A percentile compares a stretch with the other conserved stretches of the same genome.
Evolutionary conservation across 805 yeast genomes (phyloP).

Genomic region (Blastobotrys attinorum): DNA sequence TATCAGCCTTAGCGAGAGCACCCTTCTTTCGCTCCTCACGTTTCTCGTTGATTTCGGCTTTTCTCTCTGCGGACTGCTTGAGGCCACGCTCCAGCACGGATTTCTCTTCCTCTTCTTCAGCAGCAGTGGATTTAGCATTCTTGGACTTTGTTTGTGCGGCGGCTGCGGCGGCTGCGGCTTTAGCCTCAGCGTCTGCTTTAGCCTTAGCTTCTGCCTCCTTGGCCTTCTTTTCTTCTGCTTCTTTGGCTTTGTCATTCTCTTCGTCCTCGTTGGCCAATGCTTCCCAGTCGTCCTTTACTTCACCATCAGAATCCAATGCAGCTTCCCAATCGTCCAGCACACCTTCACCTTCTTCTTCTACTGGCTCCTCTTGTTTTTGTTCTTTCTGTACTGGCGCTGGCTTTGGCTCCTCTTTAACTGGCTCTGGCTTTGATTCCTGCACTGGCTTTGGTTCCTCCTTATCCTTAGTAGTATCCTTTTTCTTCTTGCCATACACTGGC

Average conservation of each 20-base stretch:
- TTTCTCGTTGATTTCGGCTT: slow-evolving; percentile 34
- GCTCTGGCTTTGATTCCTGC: slow-evolving; percentile 14
- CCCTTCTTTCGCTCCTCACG: slow-evolving; percentile 30
- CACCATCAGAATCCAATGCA: slow-evolving; percentile 46
- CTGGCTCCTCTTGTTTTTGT: slow-evolving; percentile 23
- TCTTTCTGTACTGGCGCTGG: slow-evolving; percentile 13
- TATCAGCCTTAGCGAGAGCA: slow-evolving; percentile 31
- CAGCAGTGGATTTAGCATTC: slow-evolving; percentile 23
- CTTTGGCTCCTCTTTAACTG: slow-evolving; percentile 19
- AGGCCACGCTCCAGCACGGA: slow-evolving; percentile 24
- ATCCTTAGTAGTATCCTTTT: slow-evolving; percentile 27
- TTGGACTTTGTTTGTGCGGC: neutral
- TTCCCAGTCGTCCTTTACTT: slow-evolving; percentile 35
- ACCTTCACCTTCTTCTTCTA: slow-evolving; percentile 43
- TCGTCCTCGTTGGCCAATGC: slow-evolving; percentile 11
- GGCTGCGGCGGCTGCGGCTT: slow-evolving; percentile 26
- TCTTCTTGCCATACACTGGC: slow-evolving; percentile 30
- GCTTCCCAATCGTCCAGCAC: slow-evolving; percentile 86
- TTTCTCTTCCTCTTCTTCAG: slow-evolving; percentile 27
- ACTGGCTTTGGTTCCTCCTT: slow-evolving; percentile 9
- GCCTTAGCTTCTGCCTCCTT: slow-evolving; percentile 16
- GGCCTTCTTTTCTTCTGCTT: slow-evolving; percentile 11
- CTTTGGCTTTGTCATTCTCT: slow-evolving; percentile 7
- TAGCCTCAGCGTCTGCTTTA: slow-evolving; percentile 18
- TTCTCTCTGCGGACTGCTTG: slow-evolving; percentile 28